Conservation (phyloP, 805 yeast genomes). For the Wickerhamiella parazyma region DNA sequence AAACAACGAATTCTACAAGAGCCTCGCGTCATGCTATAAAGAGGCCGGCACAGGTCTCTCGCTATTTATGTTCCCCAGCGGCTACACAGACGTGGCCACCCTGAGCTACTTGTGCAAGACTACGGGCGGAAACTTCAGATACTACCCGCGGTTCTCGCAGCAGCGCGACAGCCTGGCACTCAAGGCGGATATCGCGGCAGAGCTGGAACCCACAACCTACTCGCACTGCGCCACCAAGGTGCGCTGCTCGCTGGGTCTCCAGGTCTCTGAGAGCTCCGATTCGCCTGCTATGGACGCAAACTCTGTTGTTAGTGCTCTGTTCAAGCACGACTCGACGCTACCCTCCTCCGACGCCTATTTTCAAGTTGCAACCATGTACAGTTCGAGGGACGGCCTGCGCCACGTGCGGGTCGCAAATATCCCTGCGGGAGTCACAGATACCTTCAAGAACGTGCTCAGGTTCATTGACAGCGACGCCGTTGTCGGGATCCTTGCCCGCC, state of each 20-base stretch:
- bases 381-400: conserved; percentile 60
- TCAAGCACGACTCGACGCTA: conserved; percentile 17
- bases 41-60: conserved; percentile 59
- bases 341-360: conserved; percentile 53
- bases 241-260: conserved; percentile 79
- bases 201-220: conserved; percentile 35
- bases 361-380: conserved; percentile 80
- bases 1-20: conserved; percentile 46
- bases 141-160: conserved; percentile 53
- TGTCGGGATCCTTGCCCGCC: conserved; percentile 39
- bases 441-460: conserved; percentile 58
- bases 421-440: conserved; percentile 67
- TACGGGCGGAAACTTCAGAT: conserved; percentile 58
- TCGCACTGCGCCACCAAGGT: conserved; percentile 73
- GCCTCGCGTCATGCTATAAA: conserved; percentile 43
- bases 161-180: conserved; percentile 59
- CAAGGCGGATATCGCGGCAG: conserved; percentile 33
- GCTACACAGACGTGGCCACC: conserved; percentile 60
- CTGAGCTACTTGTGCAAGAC: conserved; percentile 47
- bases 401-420: conserved; percentile 78
- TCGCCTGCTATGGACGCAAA: neutral
- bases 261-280: conserved; percentile 33
- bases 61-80: conserved; percentile 51
- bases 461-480: conserved; percentile 68
- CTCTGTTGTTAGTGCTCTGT: conserved; percentile 21